Evolutionary conservation across 2,329 filamentous ascomycete species (phyloP).

Genomic region (Aspergillus bombycis): DNA sequence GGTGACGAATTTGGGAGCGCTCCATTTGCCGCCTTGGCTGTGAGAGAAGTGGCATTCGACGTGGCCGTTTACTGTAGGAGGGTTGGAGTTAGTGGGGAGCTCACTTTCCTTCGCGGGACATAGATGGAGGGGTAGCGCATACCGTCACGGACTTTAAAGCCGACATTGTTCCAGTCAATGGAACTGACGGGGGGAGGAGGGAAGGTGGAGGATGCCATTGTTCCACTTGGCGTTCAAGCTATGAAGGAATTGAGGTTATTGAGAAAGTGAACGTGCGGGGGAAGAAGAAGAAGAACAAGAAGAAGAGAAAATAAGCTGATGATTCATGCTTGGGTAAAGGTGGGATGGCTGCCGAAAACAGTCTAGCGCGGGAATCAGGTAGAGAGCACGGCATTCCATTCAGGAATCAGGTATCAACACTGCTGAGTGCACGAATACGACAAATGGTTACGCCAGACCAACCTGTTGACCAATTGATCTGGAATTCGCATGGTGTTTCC

Average conservation of each 20-base stretch:
- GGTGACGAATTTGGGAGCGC: conserved; percentile 73
- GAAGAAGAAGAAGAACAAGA: background rate
- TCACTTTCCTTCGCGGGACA: background rate
- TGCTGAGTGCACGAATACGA: background rate
- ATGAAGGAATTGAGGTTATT: background rate
- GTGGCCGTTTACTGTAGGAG: conserved; percentile 75
- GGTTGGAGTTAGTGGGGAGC: background rate
- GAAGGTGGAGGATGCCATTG: conserved; percentile 22
- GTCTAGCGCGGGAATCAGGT: background rate
- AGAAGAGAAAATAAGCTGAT: background rate
- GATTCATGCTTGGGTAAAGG: background rate
- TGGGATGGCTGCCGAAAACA: background rate
- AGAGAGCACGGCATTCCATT: background rate
- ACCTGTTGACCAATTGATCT: background rate
- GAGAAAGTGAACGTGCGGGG: background rate
- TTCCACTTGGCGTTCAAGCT: background rate
- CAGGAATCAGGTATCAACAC: background rate
- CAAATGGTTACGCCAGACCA: background rate
- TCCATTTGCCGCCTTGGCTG: conserved; percentile 73
- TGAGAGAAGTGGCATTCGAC: conserved; percentile 83
- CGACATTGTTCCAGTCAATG: conserved; percentile 84
- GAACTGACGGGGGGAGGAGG: conserved; percentile 36
- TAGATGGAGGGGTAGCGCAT: conserved; percentile 27
- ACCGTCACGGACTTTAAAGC: conserved; percentile 92
- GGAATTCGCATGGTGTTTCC: background rate